phyloP scores from a whole-genome alignment of 495 filamentous ascomycete species.

The Achaetomiella virescens region DNA sequence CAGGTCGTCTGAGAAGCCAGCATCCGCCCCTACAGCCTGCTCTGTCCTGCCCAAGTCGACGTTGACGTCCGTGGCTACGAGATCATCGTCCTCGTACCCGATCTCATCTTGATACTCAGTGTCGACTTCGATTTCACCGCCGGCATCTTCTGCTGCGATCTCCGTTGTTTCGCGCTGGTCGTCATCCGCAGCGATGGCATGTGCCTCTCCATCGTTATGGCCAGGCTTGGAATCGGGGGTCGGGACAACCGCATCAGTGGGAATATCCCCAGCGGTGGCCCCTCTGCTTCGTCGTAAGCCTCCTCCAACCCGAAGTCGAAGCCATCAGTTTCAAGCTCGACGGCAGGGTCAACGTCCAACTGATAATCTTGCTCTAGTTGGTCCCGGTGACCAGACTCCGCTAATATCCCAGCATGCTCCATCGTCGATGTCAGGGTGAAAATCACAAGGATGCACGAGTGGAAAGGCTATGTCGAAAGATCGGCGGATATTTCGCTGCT shows the following conservation, averaged over 20 bases:
- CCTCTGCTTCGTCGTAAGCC: constrained; percentile 9
- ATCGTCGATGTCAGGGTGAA: constrained; percentile 8
- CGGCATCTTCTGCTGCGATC: neutral
- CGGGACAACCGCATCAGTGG: neutral
- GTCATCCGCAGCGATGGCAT: neutral
- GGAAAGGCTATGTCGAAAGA: neutral
- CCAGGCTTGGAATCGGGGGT: constrained; percentile 19
- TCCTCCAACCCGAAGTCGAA: constrained; percentile 28
- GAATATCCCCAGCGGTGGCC: neutral
- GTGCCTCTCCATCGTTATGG: constrained; percentile 13
- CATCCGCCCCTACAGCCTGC: neutral
- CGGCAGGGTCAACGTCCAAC: constrained; percentile 19
- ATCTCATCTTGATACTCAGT: constrained; percentile 27
- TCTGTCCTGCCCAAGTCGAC: neutral
- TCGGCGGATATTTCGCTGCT: neutral
- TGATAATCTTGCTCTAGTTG: constrained; percentile 25
- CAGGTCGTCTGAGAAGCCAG: neutral
- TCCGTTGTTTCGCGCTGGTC: neutral
- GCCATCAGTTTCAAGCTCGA: constrained; percentile 20
- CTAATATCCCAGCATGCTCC: constrained; percentile 23
- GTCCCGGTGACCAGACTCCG: constrained; percentile 12
- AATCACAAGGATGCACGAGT: too few relatives aligned
- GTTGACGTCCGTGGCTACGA: constrained; percentile 1
- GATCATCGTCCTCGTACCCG: constrained; percentile 30
- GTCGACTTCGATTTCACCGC: neutral